Percentiles rank a stretch among this genome's conserved stretches.
Evolutionary conservation across 768 basidiomycete genomes (phyloP).

Genomic region (Leucosporidium yakuticum): DNA sequence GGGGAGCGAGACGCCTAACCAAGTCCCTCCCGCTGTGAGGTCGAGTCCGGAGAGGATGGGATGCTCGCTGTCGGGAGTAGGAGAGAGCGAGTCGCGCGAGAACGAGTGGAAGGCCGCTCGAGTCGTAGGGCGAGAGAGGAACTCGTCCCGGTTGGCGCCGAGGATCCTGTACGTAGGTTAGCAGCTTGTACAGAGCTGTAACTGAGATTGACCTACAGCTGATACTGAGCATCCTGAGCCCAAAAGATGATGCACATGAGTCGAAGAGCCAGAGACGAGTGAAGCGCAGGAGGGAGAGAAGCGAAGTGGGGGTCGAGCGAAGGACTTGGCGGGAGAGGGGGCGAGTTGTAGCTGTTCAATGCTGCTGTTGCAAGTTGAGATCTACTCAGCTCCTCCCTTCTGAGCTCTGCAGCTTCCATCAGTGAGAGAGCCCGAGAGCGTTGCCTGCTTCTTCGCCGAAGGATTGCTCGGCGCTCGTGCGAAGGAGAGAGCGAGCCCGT

Average conservation of each 20-base stretch:
- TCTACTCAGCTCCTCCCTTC: too few relatives aligned
- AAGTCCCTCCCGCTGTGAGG: slow-evolving; percentile 43
- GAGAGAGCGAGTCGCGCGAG: not conserved
- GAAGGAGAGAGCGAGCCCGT: too few relatives aligned
- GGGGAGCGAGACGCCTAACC: slow-evolving; percentile 43
- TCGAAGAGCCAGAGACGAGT: too few relatives aligned
- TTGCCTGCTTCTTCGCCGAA: too few relatives aligned
- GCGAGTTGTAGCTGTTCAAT: too few relatives aligned
- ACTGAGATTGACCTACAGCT: not conserved
- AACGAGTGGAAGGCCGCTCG: slow-evolving; percentile 42
- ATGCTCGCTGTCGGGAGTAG: not conserved
- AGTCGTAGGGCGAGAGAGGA: slow-evolving; percentile 41
- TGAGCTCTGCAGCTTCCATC: too few relatives aligned
- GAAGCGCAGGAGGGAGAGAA: too few relatives aligned
- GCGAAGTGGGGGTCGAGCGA: too few relatives aligned
- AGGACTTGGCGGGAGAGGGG: too few relatives aligned
- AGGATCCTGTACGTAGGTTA: slow-evolving; percentile 35
- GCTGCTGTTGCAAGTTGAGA: too few relatives aligned
- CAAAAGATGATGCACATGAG: slow-evolving; percentile 10
- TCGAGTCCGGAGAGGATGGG: slow-evolving; percentile 41
- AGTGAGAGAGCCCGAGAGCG: too few relatives aligned
- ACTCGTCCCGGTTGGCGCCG: slow-evolving; percentile 46
- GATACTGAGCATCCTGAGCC: not conserved
- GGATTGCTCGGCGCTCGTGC: too few relatives aligned
- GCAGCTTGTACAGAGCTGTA: not conserved